Evolutionary conservation across 225 moss, liverwort and hornwort genomes (phyloP), one percentile per base, ranked within the genome.

Genomic region (Neckera pumila): DNA sequence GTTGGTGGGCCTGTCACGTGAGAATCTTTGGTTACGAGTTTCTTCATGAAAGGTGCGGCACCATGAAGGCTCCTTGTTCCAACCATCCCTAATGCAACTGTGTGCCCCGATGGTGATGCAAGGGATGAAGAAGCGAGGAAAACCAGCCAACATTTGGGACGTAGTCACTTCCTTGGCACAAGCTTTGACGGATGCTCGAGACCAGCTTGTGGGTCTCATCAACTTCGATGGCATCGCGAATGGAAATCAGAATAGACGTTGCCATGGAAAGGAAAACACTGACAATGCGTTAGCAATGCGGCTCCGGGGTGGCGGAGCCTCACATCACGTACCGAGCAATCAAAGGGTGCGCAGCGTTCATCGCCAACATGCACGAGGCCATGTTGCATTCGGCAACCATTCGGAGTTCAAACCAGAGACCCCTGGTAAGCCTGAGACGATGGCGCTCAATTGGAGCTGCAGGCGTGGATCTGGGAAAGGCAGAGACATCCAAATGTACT

Each of bases 151-250:
- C 62, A 82, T 92, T 60, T 94, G 92, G 92, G 92, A 92, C 64
- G 91, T 92, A 9, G 87, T 92, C 25, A 80, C 90, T 18, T 88
- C 92, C n/a, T 64, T 94, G 89, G 90, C 90, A 63, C 88, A 87
- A 70, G 91, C 93, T 51, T 91, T 94, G 38, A 89, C 93, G 42
- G 91, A 90, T 87, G 93, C 90, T 69, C 90, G 91, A 54, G 92
- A 94, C 75, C 92, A 92, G 70, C 92, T 92, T 64, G 90, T 89
- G 74, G 79, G 76, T n/a, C 91, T 94, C 87, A 90, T 94, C 78
- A 86, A 91, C 84, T 78, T 64, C 69, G 88, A 90, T 33, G 58
- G 57, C 22, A 86, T 49, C 47, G 31, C 63, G 38, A 60, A 84
- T 53, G 88, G 42, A 58, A 38, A 65, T 21, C 80, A 71, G 70